Base-by-base conservation (phyloP, 768 basidiomycete genomes). In the Suillus ampliporus region DNA sequence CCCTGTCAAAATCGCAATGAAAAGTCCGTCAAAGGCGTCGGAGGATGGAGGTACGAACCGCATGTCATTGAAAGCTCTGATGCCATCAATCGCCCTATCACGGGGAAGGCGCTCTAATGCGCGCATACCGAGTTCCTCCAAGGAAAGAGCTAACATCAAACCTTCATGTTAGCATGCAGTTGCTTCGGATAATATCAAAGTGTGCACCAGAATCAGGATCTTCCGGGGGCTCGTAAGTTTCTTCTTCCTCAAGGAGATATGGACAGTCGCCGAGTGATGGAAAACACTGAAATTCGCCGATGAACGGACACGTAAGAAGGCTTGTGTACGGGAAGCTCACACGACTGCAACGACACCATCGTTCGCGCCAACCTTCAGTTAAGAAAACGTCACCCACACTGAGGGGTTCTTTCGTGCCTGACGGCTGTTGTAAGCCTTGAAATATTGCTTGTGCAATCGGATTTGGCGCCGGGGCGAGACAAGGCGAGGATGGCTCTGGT, bases 61-160 rank as follows among this genome's bases (percentile, higher is more conserved):
- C 91, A 95, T 89, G 61, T 83, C 80, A 67, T 94, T 93, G 76
- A 91, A 94, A 5, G 91, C 93, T 61, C 87, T 85, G 26, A 94
- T 93, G 1, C 93, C 90, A 67, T 95, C 90, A 60, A 95, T 85
- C 6, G 92, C 91, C 60, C 83, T 86, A 54, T 93, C 93, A 61
- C 93, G 87, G 40, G 93, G 93, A 34, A 94, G 71, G 57, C 84
- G 82, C 60, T 83, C 79, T 10, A 95, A 76, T 1, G 92, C 93
- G 54, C 92, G 89, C 80, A 92, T 82, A 13, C 93, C 93, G 6
- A 95, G 83, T 71, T 93, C 91, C 72, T 94, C 93, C 38, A 95
- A 76, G 19, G 92, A 91, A 56, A 93, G 77, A 28, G 86, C 92
- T 92, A 47, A 10, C 14, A 60, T 23, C 6, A 37, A 28, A 47